Base-by-base conservation (phyloP, 2,329 filamentous ascomycete genomes). In the Colletotrichum siamense region DNA sequence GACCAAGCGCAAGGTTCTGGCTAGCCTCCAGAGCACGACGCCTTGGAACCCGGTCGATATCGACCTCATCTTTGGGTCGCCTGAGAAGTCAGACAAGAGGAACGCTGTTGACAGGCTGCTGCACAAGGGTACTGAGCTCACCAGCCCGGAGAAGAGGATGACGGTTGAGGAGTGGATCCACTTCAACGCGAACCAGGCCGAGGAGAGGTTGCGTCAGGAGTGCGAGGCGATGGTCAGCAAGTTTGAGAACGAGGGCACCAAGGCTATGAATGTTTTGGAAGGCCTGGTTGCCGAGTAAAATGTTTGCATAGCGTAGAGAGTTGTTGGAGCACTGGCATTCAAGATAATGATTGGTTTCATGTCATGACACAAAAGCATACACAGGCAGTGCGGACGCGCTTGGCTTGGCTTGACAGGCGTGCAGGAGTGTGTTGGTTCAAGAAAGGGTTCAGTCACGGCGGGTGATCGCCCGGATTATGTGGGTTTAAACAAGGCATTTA, bases 131-230 rank as follows among this genome's bases (percentile, higher is more conserved):
- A 88, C 88, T 1, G 91, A 91, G 16, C 85, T 99, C 69, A 94
- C 91, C 3, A 94, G 90, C 69, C 91, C 93, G 0, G 97, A 99
- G 87, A 96, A 94, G 87, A 88, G 90, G 49, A 98, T 99, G 96
- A 96, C 93, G 7, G 95, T 99, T 0, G 95, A 98, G 83, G 93
- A 98, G 84, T 99, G 96, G 95, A 94, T 99, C 52, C 88, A 93
- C 74, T 91, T 93, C 85, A 96, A 97, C 79, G 97, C 97, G 0
- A 90, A 91, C 77, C 89, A 93, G 82, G 95, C 95, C 0, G 96
- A 99, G 87, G 92, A 93, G 84, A 93, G 92, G 83, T 87, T 99
- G 71, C 94, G 93, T 81, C 87, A 89, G 44, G 94, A 98, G 82
- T 98, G 96, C 81, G 96, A 99, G 87, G 87, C 92, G 30, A 91